Conservation (phyloP, 768 basidiomycete genomes). For the Serendipita sp. region DNA sequence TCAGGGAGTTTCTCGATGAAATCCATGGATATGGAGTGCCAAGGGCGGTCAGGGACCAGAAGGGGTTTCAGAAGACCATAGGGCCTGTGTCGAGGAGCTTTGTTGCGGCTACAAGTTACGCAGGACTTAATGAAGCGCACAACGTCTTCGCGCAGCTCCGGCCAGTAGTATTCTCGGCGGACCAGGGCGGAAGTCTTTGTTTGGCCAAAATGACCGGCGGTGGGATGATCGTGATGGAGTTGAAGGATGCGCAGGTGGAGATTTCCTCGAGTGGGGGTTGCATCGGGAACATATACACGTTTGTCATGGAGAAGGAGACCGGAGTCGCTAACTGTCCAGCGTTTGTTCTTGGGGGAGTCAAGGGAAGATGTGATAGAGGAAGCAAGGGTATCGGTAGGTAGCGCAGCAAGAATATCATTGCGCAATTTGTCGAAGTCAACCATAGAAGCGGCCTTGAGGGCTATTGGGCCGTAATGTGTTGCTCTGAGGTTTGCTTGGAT, state of each 20-base stretch:
- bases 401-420: not conserved
- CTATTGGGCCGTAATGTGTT: not conserved
- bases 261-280: slow-evolving; percentile 9
- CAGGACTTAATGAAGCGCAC: slow-evolving; percentile 23
- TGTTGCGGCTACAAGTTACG: slow-evolving; percentile 21
- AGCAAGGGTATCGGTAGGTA: not conserved
- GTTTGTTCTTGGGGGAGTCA: not conserved
- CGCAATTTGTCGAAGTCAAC: not conserved
- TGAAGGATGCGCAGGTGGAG: slow-evolving; percentile 20
- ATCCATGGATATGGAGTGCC: slow-evolving; percentile 25
- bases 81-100: slow-evolving; percentile 22
- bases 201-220: slow-evolving; percentile 28
- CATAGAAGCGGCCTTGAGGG: not conserved
- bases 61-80: slow-evolving; percentile 22
- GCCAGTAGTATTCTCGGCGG: slow-evolving; percentile 28
- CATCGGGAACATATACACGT: slow-evolving; percentile 20
- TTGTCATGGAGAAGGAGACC: slow-evolving; percentile 17
- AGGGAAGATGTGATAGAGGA: too few species aligned
- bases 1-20: slow-evolving; percentile 24
- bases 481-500: slow-evolving; percentile 9
- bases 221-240: slow-evolving; percentile 23
- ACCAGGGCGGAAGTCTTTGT: slow-evolving; percentile 21
- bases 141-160: slow-evolving; percentile 16
- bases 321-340: not conserved
- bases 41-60: slow-evolving; percentile 18